Evolutionary conservation across 371 early-diverging fungal genomes (phyloP), one percentile per base, ranked within the genome.

Genomic region (Rhizopus microsporus): DNA sequence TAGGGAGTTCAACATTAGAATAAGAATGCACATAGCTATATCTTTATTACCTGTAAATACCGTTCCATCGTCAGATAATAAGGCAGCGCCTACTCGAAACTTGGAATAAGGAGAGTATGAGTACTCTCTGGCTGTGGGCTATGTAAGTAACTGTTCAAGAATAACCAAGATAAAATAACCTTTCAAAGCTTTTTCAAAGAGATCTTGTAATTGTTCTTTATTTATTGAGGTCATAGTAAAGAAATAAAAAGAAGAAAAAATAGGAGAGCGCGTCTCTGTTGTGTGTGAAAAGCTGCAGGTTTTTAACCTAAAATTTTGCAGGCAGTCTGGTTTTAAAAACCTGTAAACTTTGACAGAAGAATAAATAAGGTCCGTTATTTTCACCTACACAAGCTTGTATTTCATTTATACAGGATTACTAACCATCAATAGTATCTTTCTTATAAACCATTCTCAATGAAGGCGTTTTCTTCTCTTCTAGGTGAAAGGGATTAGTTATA

Each of bases 31-130:
- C 13, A 5, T 43, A 7, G 15, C 16, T 33, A 40, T 0, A 34
- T 48, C 30, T 44, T 10, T 13, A 29, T 56, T 80, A 83, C 86
- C 86, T 72, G 80, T 72, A 50, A 68, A 88, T 29, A 86, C 63
- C 15, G 80, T 84, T 33, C 89, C 90, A 43, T 82, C 78, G 44
- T 76, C 73, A 7, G 85, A 66, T 42, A 91, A 70, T 43, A 92
- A 63, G 4, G 93, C 89, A 47, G 90, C 88, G 35, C 94, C 94
- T 10, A 93, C 91, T 17, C 88, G 81, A 71, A 92, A 93, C 52
- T 92, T 90, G 34, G 88, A 87, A 78, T 93, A 93, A 15, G 94
- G 94, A 8, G 83, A 82, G 70, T 93, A 92, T 0, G 87, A 74
- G 9, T 49, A 44, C 10, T 77, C 76, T 51, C 73, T 77, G 32